These are phyloP conservation scores for Solanum chilense DNA, from an alignment of 257 asterid species.

Conservation along the genomic window DNA sequence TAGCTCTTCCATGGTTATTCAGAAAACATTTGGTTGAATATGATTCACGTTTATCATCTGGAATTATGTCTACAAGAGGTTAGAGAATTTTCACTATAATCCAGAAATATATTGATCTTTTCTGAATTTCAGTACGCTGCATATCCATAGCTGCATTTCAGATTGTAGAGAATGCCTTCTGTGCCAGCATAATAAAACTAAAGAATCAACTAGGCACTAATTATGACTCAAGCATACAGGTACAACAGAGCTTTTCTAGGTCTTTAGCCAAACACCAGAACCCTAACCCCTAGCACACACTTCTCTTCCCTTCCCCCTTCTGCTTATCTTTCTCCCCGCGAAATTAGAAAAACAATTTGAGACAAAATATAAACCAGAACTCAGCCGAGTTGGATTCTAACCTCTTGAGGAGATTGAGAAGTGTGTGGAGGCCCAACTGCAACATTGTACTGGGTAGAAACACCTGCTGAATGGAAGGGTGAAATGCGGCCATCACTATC, in stretches of 20 bases:
- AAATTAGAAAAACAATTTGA: background rate
- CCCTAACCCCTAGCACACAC: background rate
- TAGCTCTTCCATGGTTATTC: background rate
- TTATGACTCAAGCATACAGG: background rate
- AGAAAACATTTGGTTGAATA: background rate
- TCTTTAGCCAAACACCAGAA: background rate
- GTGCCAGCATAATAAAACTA: background rate
- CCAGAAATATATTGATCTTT: background rate
- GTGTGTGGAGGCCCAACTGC: constrained; percentile 52
- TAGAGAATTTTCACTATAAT: background rate
- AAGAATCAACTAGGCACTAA: background rate
- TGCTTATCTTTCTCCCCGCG: background rate
- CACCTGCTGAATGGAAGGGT: constrained; percentile 58
- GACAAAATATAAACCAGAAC: background rate
- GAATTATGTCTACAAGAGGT: background rate
- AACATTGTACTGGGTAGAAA: constrained; percentile 51
- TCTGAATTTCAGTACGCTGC: background rate
- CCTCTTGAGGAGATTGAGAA: constrained; percentile 84
- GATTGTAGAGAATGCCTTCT: background rate
- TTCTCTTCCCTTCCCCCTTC: background rate
- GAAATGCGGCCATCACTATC: constrained; percentile 73
- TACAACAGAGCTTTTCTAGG: background rate
- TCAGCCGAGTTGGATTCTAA: constrained; percentile 10
- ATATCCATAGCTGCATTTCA: background rate
- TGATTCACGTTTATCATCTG: background rate